Evolutionary conservation across 495 filamentous ascomycete species (phyloP), one percentile per base, ranked within the genome.

Genomic region (Aspergillus homomorphus): DNA sequence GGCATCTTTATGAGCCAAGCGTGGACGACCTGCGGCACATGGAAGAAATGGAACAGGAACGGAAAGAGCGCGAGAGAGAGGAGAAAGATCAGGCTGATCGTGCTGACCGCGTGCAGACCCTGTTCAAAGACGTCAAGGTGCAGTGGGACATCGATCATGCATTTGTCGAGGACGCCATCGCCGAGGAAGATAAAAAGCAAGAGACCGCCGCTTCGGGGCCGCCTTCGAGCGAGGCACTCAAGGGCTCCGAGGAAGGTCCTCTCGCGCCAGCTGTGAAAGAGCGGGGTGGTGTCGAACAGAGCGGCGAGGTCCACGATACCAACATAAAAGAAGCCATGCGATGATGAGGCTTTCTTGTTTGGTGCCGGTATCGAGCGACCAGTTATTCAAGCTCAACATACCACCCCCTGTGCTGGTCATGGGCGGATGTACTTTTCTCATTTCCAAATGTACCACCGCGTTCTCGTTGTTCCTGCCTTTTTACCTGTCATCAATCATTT

Each of bases 1-100:
- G 95, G 95, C 95, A 99, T 86, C 78, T 97, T 52, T 99, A 99
- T 76, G 95, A 99, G 70, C 95, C 95, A 14, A 96, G 90, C 59
- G 90, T 96, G 12, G 95, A 99, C 65, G 95, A 99, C 65, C 89
- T 98, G 51, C 86, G 89, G 52, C 95, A 97, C 62, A 99, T 99
- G 95, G 93, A 91, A 78, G 89, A 96, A 75, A 95, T 96, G 90
- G 90, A 96, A 64, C 72, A 83, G 56, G 91, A 96, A 64, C 83
- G 85, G 28, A 77, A 85, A 56, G 84, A 82, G 24, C 85, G 81
- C 26, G 92, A 96, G 68, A 71, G 79, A 9, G 88, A 89, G 71
- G 88, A 91, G 61, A 79, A 82, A 62, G 86, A 92, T 61, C 81
- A 84, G 38, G 81, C 81, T 19, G 83, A 88, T 50, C 72, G 62